Conservation (phyloP, 306 rosid species). For the Nissolia schottii region DNA sequence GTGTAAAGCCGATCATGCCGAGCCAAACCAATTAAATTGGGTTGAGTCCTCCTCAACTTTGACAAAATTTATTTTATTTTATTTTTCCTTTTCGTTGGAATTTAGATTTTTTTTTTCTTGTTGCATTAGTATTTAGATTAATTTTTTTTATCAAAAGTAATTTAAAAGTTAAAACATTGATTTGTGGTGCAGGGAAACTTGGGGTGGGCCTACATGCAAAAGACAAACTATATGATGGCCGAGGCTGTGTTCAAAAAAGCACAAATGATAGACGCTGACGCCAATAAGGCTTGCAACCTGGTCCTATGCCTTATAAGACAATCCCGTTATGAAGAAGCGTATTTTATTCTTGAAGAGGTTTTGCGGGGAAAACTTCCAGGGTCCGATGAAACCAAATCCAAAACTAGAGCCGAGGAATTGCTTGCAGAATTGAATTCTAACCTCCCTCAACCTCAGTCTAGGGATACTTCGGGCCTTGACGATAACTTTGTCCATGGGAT, state of each 20-base stretch:
- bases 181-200: conserved; percentile 63
- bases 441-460: background rate
- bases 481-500: conserved; percentile 65
- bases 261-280: conserved; percentile 73
- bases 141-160: no score
- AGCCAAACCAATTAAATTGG: background rate
- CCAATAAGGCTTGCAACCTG: conserved; percentile 85
- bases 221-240: conserved; percentile 54
- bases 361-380: conserved; percentile 42
- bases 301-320: conserved; percentile 64
- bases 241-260: conserved; percentile 78
- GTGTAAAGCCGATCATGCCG: no score
- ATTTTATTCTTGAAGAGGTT: conserved; percentile 41
- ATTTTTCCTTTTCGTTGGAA: background rate
- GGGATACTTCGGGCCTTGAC: conserved; percentile 34
- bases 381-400: conserved; percentile 49
- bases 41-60: background rate
- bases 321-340: conserved; percentile 53
- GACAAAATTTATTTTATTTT: background rate
- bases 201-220: conserved; percentile 98
- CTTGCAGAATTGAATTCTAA: conserved; percentile 34
- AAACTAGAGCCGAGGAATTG: conserved; percentile 53
- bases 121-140: background rate
- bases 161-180: background rate
- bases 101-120: no score